Evolutionary conservation across 805 yeast species (phyloP).

Genomic region (Kuraishia capsulata): DNA sequence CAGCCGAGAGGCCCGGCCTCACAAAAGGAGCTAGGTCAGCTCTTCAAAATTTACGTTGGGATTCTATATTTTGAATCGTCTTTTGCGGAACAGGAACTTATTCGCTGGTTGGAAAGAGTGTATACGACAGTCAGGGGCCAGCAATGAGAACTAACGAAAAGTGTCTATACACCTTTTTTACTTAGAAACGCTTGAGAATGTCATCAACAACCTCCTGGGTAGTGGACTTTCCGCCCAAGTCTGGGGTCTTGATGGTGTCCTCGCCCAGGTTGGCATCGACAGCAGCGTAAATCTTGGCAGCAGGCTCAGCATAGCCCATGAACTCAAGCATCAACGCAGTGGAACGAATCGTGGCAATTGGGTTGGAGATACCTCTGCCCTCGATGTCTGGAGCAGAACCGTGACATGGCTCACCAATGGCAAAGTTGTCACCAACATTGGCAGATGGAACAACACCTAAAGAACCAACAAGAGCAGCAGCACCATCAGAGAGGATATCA

Average conservation of each 20-base stretch:
- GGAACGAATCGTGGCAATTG: slow-evolving; percentile 96
- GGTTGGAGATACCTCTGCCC: slow-evolving; percentile 91
- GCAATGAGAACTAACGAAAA: too few relatives aligned
- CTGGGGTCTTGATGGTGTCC: slow-evolving; percentile 80
- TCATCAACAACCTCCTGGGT: slow-evolving; percentile 86
- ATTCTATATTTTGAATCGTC: background rate
- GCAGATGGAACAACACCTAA: slow-evolving; percentile 98
- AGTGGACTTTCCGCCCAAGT: slow-evolving; percentile 83
- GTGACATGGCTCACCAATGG: slow-evolving; percentile 98
- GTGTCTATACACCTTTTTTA: slow-evolving; percentile 1
- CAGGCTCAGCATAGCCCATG: slow-evolving; percentile 84
- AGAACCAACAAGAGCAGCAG: slow-evolving; percentile 96
- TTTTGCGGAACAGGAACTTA: background rate
- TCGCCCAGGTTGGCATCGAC: slow-evolving; percentile 88
- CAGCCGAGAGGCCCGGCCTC: background rate
- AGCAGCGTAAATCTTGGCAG: slow-evolving; percentile 86
- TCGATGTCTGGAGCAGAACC: slow-evolving; percentile 99
- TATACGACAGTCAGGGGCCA: too few relatives aligned
- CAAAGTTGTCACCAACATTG: slow-evolving; percentile 92
- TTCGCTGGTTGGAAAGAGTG: background rate
- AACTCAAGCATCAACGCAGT: slow-evolving; percentile 96
- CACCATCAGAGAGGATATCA: slow-evolving; percentile 94
- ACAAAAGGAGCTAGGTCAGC: background rate
- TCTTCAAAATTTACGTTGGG: background rate
- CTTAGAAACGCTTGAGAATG: slow-evolving; percentile 47